Conservation (phyloP, 176 grass and related monocot species). For the Zoysia japonica region DNA sequence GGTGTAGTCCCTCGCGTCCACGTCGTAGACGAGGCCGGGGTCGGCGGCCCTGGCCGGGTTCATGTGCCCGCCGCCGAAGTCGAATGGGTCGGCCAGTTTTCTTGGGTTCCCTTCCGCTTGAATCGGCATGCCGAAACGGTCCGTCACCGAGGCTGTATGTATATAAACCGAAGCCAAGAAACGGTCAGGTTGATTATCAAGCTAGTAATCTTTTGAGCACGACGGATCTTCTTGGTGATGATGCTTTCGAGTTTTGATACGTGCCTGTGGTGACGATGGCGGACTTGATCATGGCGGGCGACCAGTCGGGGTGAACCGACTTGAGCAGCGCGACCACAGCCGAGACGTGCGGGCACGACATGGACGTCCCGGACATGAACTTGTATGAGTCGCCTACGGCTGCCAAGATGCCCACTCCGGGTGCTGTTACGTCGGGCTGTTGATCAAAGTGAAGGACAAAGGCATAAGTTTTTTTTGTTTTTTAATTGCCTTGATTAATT, state of each 20-base stretch:
- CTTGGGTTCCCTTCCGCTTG: constrained; percentile 10
- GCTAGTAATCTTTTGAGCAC: too few relatives aligned
- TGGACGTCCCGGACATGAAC: constrained; percentile 43
- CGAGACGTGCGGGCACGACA: constrained; percentile 48
- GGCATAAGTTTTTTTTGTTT: too few relatives aligned
- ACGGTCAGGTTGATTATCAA: background rate
- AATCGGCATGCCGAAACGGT: constrained; percentile 32
- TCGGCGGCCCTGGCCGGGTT: constrained; percentile 9
- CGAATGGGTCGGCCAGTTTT: constrained; percentile 32
- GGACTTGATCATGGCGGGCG: constrained; percentile 49
- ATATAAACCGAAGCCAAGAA: too few relatives aligned
- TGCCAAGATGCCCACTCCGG: constrained; percentile 35
- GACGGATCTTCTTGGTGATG: too few relatives aligned
- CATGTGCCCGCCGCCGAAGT: constrained; percentile 22
- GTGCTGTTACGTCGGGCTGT: constrained; percentile 54
- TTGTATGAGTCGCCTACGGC: background rate
- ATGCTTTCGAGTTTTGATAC: background rate
- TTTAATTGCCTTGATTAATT: too few relatives aligned
- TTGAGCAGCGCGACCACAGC: constrained; percentile 39
- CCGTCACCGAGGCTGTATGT: background rate
- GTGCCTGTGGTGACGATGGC: constrained; percentile 42
- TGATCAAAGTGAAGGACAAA: too few relatives aligned
- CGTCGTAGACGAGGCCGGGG: constrained; percentile 30
- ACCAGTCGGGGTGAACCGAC: constrained; percentile 40
- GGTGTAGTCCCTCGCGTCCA: background rate